Conservation (phyloP, 768 basidiomycete species). For the Tricholomella constricta region DNA sequence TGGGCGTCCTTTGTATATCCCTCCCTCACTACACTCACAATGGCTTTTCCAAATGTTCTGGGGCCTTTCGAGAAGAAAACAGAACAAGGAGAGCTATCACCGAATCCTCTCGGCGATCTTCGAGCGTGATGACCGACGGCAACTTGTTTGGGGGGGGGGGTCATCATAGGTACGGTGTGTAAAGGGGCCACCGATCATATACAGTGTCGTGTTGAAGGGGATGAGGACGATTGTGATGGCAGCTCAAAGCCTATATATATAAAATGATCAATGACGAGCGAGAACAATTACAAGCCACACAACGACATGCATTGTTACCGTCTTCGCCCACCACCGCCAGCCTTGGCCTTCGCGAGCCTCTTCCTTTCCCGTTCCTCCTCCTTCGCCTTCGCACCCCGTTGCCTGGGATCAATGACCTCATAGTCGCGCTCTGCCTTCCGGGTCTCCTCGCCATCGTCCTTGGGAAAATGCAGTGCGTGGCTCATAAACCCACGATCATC, state of each 20-base stretch:
- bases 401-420: slow-evolving; percentile 86
- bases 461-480: slow-evolving; percentile 75
- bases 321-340: slow-evolving; percentile 33
- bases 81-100: no score
- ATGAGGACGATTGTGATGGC: background rate
- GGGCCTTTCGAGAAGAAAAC: no score
- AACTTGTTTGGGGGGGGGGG: no score
- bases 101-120: no score
- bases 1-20: background rate
- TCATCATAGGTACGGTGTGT: no score
- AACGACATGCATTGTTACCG: slow-evolving; percentile 11
- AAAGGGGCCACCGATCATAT: no score
- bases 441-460: slow-evolving; percentile 75
- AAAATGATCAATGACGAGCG: background rate
- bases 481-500: slow-evolving; percentile 73
- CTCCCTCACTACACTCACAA: background rate
- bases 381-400: slow-evolving; percentile 68
- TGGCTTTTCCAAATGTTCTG: background rate
- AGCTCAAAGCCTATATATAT: background rate
- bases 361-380: slow-evolving; percentile 80
- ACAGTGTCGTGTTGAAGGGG: no score
- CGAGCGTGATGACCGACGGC: no score
- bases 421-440: slow-evolving; percentile 82
- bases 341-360: slow-evolving; percentile 36
- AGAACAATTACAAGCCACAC: background rate